A percentile compares a stretch with the other conserved stretches of the same genome.
These are phyloP conservation scores for Suaeda aralocaspica DNA, from an alignment of 148 eudicot species.

Conservation along the genomic window DNA sequence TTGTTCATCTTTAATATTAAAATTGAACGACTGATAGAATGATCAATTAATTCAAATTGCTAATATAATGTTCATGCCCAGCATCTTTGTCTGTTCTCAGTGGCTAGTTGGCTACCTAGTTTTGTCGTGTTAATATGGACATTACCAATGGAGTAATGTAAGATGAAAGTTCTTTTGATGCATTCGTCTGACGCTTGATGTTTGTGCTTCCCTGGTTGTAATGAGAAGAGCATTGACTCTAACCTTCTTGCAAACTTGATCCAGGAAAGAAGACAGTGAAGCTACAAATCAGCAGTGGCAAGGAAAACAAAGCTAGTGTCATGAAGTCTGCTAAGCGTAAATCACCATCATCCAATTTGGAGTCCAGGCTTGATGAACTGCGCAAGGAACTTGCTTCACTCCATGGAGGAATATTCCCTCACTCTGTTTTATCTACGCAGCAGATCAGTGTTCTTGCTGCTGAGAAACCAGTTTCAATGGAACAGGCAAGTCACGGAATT, in stretches of 20 bases:
- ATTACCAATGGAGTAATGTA: neutral
- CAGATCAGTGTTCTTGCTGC: slow-evolving; percentile 59
- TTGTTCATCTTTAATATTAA: neutral
- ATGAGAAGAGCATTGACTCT: neutral
- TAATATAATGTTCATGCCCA: neutral
- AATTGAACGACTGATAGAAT: neutral
- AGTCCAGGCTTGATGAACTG: slow-evolving; percentile 64
- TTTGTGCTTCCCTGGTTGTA: neutral
- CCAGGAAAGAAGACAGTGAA: slow-evolving; percentile 68
- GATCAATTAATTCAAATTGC: neutral
- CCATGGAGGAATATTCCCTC: slow-evolving; percentile 92
- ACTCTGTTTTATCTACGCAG: slow-evolving; percentile 81
- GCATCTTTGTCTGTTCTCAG: neutral
- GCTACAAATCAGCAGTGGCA: slow-evolving; percentile 48
- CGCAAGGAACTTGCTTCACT: slow-evolving; percentile 74
- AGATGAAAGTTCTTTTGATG: neutral
- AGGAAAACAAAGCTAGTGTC: slow-evolving; percentile 34
- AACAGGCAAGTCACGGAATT: slow-evolving; percentile 45
- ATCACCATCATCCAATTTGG: slow-evolving; percentile 49
- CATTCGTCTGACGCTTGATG: neutral
- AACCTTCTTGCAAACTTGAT: slow-evolving; percentile 7
- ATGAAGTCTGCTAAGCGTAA: slow-evolving; percentile 53
- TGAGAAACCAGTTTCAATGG: slow-evolving; percentile 57
- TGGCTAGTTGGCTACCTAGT: neutral
- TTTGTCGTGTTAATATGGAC: neutral